Evolutionary conservation across 1,284 basidiomycete genomes (phyloP), one percentile per base, ranked within the genome.

Genomic region (Ganoderma resinaceum): DNA sequence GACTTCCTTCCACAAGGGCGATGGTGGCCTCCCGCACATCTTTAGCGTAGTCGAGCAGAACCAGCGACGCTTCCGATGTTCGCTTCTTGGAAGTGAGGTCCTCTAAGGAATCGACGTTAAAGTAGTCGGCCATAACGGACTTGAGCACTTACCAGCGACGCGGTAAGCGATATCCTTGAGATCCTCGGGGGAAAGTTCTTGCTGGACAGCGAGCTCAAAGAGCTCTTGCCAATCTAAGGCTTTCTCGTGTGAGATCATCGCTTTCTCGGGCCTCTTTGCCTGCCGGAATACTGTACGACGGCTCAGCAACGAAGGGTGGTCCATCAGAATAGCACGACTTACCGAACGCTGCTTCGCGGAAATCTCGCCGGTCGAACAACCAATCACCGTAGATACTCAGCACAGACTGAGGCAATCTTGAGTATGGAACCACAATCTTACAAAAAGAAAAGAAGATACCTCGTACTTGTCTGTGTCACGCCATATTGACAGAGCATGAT

Each of bases 151-250:
- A 94, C 94, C 94, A 62, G 93, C 89, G 9, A 96, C 83, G 38
- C 94, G 88, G 78, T 92, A 90, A 14, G 88, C 92, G 77, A 90
- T 89, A 2, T 86, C 86, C 23, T 82, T 78, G 18, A 95, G 76
- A 37, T 90, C 88, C 16, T 91, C 88, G 18, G 81, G 78, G 0
- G 82, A 66, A 18, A 84, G 70, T 16, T 82, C 74, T 73, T 82
- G 79, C 72, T 82, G 81, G 71, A 87, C 74, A 1, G 93, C 93
- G 23, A 97, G 81, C n/a, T 93, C 89, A 78, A 98, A 97, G 0
- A 97, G 83, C 73, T 96, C 95, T 74, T 93, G 90, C 96, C 97
- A 98, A 55, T 93, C 89, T 33, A 96, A 83, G 0, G 93, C 93
- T 67, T 91, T 92, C 78, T 97, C 95, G 74, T 95, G 91, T 0